Percentiles rank a stretch among this genome's conserved stretches.
Conservation (phyloP, 2,329 filamentous ascomycete genomes). For the Colletotrichum musae region DNA sequence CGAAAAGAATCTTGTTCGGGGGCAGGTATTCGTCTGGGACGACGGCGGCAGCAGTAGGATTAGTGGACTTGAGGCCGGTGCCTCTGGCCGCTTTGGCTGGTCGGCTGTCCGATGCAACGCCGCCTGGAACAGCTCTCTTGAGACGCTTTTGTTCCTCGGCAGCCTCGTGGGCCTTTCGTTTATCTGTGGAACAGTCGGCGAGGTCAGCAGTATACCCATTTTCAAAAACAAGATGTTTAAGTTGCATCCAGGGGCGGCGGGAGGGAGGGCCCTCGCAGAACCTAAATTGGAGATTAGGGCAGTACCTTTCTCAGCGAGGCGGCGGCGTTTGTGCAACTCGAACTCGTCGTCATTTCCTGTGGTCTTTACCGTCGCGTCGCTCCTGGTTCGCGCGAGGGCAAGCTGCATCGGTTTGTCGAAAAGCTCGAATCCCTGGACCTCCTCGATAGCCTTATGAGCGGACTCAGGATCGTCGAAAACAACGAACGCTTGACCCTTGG, state of each 20-base stretch:
- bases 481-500: conserved; percentile 95
- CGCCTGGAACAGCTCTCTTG: conserved; percentile 69
- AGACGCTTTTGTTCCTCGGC: conserved; percentile 84
- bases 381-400: conserved; percentile 84
- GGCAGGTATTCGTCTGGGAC: conserved; percentile 98
- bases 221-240: not conserved
- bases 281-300: conserved; percentile 8
- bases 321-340: conserved; percentile 86
- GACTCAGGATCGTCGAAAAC: conserved; percentile 88
- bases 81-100: conserved; percentile 80
- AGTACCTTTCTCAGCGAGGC: conserved; percentile 90
- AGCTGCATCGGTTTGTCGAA: conserved; percentile 93
- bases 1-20: conserved; percentile 96
- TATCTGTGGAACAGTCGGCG: conserved; percentile 57
- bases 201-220: conserved; percentile 6
- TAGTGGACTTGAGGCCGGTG: conserved; percentile 82
- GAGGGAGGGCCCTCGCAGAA: not conserved
- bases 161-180: conserved; percentile 86
- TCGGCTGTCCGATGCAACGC: conserved; percentile 64
- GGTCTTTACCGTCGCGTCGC: conserved; percentile 87
- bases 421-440: conserved; percentile 92
- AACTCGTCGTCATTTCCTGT: conserved; percentile 85
- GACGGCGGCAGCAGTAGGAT: conserved; percentile 76
- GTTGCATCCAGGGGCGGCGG: not conserved
- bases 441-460: conserved; percentile 86